Percentiles rank a stretch among this genome's conserved stretches.
These are phyloP conservation scores for Stropharia rugosoannulata DNA, from an alignment of 768 basidiomycete genomes.

Conservation along the genomic window DNA sequence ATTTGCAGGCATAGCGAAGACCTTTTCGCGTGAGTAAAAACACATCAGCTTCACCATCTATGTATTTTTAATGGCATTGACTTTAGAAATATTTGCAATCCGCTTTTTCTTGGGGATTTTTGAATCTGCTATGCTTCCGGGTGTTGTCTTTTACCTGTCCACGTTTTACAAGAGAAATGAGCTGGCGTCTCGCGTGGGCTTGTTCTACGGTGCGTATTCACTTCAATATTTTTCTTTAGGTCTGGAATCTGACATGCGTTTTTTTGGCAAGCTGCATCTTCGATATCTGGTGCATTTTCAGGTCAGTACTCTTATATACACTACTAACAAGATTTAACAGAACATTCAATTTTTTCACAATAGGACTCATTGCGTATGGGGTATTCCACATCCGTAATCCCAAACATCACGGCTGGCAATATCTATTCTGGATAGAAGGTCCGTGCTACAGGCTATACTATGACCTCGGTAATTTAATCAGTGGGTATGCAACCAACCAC, in stretches of 20 bases:
- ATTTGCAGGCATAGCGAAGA: constrained; percentile 42
- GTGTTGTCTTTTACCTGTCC: constrained; percentile 51
- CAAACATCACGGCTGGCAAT: constrained; percentile 49
- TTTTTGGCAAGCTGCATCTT: constrained; percentile 33
- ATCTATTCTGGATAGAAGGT: constrained; percentile 54
- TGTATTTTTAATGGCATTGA: background rate
- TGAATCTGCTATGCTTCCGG: constrained; percentile 49
- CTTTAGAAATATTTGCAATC: constrained; percentile 43
- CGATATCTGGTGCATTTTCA: constrained; percentile 48
- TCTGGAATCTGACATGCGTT: background rate
- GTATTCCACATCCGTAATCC: constrained; percentile 46
- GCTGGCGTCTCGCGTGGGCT: constrained; percentile 46
- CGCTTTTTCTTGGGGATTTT: constrained; percentile 51
- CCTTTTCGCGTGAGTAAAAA: constrained; percentile 37
- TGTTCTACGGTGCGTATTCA: constrained; percentile 41
- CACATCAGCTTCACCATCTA: background rate
- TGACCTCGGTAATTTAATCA: background rate
- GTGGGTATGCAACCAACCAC: background rate
- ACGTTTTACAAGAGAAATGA: constrained; percentile 52
- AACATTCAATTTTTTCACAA: background rate
- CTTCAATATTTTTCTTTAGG: constrained; percentile 32
- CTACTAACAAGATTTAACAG: background rate
- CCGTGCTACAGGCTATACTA: background rate
- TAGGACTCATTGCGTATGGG: constrained; percentile 48
- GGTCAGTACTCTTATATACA: constrained; percentile 20